phyloP scores from a whole-genome alignment of 306 rosid genomes.

The Cotoneaster glaucophyllus region DNA sequence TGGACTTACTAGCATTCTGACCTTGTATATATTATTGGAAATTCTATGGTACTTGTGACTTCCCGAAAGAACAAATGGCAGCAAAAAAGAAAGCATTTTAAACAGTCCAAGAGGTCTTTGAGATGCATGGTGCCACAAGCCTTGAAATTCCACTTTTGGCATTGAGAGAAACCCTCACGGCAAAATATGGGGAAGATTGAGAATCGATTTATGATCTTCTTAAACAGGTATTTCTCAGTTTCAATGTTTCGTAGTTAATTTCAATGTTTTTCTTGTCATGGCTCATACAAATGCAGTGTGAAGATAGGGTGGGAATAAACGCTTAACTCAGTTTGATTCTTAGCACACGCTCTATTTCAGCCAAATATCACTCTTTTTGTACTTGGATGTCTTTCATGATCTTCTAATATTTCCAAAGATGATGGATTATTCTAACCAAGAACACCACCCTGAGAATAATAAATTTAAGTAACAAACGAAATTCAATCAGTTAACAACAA shows the following conservation, averaged over 20 bases:
- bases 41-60: slow-evolving; percentile 88
- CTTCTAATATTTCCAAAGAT: background rate
- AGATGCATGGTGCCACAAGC: slow-evolving; percentile 96
- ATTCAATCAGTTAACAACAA: no score
- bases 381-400: background rate
- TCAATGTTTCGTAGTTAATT: background rate
- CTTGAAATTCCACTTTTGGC: slow-evolving; percentile 94
- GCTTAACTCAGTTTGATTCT: background rate
- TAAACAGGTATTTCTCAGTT: slow-evolving; percentile 58
- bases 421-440: background rate
- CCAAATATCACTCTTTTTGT: background rate
- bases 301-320: background rate
- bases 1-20: slow-evolving; percentile 26
- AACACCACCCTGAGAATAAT: background rate
- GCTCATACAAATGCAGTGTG: background rate
- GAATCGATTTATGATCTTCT: slow-evolving; percentile 91
- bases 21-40: slow-evolving; percentile 17
- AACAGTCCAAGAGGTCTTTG: slow-evolving; percentile 70
- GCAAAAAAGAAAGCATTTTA: slow-evolving; percentile 73
- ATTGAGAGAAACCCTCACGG: slow-evolving; percentile 88
- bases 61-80: slow-evolving; percentile 92
- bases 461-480: no score
- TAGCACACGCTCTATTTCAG: background rate
- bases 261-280: background rate
- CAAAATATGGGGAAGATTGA: slow-evolving; percentile 94